These are phyloP conservation scores for Arthroderma sp. DNA, from an alignment of 2,329 filamentous ascomycete genomes.

Conservation along the genomic window DNA sequence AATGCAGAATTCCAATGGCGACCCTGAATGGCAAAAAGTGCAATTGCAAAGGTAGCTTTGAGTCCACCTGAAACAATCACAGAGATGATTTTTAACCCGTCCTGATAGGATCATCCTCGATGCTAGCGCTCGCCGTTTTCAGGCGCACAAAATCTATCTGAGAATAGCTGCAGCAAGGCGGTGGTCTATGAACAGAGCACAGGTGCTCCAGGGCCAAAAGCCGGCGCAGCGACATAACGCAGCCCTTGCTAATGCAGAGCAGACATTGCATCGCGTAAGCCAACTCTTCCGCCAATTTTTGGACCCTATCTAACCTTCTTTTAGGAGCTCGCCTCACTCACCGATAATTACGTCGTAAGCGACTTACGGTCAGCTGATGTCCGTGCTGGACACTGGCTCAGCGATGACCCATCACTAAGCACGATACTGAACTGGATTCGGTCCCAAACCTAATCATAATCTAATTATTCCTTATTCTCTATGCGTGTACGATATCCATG, in stretches of 20 bases:
- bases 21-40: conserved; percentile 42
- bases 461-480: background rate
- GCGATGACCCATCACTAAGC: conserved; percentile 45
- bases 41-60: conserved; percentile 41
- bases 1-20: conserved; percentile 28
- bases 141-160: conserved; percentile 48
- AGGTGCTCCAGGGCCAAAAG: conserved; percentile 38
- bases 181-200: conserved; percentile 44
- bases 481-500: background rate
- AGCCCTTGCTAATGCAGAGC: conserved; percentile 37
- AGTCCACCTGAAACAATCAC: background rate
- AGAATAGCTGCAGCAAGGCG: conserved; percentile 44
- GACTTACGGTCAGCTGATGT: conserved; percentile 43
- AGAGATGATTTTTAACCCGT: conserved; percentile 3
- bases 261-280: conserved; percentile 36
- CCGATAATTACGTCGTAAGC: conserved; percentile 43
- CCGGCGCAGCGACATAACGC: conserved; percentile 35
- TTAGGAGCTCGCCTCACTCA: conserved; percentile 45
- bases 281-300: conserved; percentile 5
- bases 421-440: conserved; percentile 36
- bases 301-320: background rate
- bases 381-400: conserved; percentile 47
- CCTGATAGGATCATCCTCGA: conserved; percentile 44
- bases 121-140: conserved; percentile 46
- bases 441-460: conserved; percentile 15